Conservation (phyloP, 345 rosid species). For the Citrus maxima region DNA sequence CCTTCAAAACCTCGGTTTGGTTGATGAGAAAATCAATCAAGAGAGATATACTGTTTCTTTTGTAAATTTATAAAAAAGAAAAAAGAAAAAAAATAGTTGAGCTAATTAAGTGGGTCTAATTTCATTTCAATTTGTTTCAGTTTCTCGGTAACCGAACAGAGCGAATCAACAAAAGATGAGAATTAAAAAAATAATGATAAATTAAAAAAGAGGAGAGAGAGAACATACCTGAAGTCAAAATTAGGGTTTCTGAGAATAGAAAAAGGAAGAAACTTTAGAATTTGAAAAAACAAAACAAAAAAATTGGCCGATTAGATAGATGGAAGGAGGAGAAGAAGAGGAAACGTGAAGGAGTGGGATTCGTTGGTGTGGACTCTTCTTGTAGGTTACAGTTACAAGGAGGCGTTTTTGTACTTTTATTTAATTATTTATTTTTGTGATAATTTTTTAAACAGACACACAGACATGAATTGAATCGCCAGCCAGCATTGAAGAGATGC, state of each 20-base stretch:
- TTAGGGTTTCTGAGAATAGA: constrained; percentile 12
- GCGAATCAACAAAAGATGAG: not conserved
- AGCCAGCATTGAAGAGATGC: not conserved
- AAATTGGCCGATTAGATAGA: not conserved
- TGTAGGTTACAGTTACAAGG: not conserved
- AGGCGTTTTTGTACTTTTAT: not conserved
- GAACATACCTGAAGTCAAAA: constrained; percentile 19
- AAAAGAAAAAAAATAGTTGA: not conserved
- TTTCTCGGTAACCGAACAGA: constrained; percentile 19
- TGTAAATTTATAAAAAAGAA: no score
- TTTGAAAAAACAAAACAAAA: not conserved
- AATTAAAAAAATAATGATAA: not conserved
- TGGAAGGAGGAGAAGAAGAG: constrained; percentile 6
- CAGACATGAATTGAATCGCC: constrained; percentile 12
- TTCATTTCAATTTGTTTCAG: not conserved
- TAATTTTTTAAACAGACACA: not conserved
- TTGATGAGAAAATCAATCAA: not conserved
- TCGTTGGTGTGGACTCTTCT: not conserved
- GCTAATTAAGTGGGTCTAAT: not conserved
- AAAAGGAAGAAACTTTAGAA: constrained; percentile 1
- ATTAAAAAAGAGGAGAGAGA: not conserved
- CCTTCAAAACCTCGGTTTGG: not conserved
- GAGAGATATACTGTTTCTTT: not conserved
- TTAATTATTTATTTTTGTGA: not conserved
- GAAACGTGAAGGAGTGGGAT: constrained; percentile 33